phyloP scores from a whole-genome alignment of 805 yeast species.

The Wickerhamiella spandovensis region DNA sequence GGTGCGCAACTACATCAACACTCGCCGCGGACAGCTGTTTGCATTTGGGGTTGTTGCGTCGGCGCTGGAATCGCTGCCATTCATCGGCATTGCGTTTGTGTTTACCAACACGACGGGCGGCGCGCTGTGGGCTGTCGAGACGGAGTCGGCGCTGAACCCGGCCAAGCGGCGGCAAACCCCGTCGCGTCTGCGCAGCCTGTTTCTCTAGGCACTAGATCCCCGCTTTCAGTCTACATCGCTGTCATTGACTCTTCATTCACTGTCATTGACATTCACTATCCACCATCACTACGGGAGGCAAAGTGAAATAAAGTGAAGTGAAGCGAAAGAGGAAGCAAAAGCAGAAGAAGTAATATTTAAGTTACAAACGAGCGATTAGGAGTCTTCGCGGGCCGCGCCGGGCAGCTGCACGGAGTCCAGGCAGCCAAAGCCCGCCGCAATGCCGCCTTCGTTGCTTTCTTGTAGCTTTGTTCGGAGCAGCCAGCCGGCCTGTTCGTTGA shows the following conservation, averaged over 20 bases:
- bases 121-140: conserved; percentile 26
- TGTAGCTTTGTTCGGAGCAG: conserved; percentile 79
- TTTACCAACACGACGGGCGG: conserved; percentile 28
- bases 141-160: conserved; percentile 15
- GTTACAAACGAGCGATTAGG: no score
- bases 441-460: conserved; percentile 91
- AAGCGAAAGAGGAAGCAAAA: no score
- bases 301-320: no score
- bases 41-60: conserved; percentile 27
- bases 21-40: conserved; percentile 22
- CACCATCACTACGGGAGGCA: no score
- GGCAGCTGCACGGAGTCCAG: conserved; percentile 43
- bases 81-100: conserved; percentile 24
- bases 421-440: conserved; percentile 98
- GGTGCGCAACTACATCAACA: conserved; percentile 21
- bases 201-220: no score
- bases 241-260: no score
- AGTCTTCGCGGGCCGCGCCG: background rate
- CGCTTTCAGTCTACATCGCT: no score
- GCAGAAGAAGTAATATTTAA: background rate
- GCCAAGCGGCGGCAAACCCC: background rate
- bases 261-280: no score
- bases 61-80: conserved; percentile 24
- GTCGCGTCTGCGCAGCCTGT: background rate
- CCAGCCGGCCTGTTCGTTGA: conserved; percentile 70